Conservation (phyloP, 169 alveolate genomes). For the Cyclospora cayetanensis region DNA sequence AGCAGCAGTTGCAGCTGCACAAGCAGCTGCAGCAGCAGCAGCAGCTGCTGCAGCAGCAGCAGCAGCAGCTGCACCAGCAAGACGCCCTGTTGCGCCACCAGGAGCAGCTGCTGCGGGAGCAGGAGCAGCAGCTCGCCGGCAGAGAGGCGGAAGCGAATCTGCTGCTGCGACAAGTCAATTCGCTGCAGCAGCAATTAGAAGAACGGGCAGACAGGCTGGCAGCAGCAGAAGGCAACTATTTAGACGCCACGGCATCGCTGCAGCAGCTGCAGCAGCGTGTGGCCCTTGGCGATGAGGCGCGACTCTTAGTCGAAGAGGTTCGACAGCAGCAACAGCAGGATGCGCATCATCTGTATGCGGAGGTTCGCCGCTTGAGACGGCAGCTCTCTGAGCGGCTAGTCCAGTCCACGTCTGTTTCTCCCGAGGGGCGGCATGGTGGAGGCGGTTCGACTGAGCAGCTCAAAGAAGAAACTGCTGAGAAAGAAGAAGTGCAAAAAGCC, state of each 20-base stretch:
- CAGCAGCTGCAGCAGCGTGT: conserved; percentile 60
- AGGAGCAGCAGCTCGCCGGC: conserved; percentile 59
- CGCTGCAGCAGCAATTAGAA: conserved; percentile 62
- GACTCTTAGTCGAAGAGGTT: conserved; percentile 45
- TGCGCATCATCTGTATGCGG: conserved; percentile 60
- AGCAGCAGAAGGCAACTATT: conserved; percentile 60
- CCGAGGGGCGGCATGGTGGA: conserved; percentile 14
- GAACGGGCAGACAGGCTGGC: conserved; percentile 58
- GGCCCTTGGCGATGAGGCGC: conserved; percentile 58
- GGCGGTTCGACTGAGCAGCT: background rate
- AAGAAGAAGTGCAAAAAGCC: background rate
- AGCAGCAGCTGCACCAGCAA: conserved; percentile 65
- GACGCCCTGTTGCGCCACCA: conserved; percentile 56
- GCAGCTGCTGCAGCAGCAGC: conserved; percentile 67
- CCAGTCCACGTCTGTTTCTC: background rate
- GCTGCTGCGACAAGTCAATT: conserved; percentile 53
- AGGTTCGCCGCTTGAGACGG: conserved; percentile 59
- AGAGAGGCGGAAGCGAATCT: conserved; percentile 47
- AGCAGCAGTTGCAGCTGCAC: conserved; percentile 61
- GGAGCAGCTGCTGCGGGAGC: conserved; percentile 58
- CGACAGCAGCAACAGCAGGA: conserved; percentile 63
- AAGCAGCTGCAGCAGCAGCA: conserved; percentile 64
- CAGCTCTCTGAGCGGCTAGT: conserved; percentile 36
- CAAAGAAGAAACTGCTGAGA: background rate
- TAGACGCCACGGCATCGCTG: conserved; percentile 32